Evolutionary conservation across 1,139 yeast species (phyloP).

Genomic region (Hemisphaericaspora lyxosophila): DNA sequence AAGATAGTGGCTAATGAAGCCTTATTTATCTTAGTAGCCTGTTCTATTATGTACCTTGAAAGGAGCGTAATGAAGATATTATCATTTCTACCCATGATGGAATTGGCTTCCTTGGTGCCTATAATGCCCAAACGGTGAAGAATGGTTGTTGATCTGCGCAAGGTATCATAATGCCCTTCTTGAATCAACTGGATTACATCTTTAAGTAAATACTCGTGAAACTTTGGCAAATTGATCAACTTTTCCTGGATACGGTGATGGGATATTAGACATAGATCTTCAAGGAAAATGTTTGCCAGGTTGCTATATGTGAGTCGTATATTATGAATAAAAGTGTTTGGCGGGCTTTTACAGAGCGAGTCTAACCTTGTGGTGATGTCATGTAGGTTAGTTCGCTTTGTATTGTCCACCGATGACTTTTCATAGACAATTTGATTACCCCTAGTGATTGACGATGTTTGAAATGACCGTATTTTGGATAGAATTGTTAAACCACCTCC

Average conservation of each 20-base stretch:
- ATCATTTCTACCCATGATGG: background rate
- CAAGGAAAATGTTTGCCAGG: background rate
- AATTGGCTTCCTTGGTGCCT: background rate
- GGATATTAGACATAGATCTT: background rate
- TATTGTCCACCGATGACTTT: too few relatives aligned
- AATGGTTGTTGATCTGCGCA: background rate
- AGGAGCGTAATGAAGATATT: background rate
- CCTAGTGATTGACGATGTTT: background rate
- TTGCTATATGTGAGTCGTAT: too few relatives aligned
- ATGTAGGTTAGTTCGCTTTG: too few relatives aligned
- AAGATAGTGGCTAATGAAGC: background rate
- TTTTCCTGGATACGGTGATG: background rate
- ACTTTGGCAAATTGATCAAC: background rate
- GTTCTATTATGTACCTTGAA: background rate
- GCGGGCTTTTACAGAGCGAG: too few relatives aligned
- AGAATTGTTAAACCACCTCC: background rate
- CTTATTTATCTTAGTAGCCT: background rate
- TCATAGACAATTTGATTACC: too few relatives aligned
- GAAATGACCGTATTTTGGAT: background rate
- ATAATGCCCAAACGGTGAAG: background rate
- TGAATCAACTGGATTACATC: background rate
- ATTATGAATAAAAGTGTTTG: too few relatives aligned
- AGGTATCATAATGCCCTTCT: background rate
- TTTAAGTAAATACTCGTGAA: background rate
- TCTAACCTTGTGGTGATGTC: too few relatives aligned